These are phyloP conservation scores for Mucor lusitanicus DNA, from an alignment of 371 early-diverging fungal genomes.

Conservation along the genomic window DNA sequence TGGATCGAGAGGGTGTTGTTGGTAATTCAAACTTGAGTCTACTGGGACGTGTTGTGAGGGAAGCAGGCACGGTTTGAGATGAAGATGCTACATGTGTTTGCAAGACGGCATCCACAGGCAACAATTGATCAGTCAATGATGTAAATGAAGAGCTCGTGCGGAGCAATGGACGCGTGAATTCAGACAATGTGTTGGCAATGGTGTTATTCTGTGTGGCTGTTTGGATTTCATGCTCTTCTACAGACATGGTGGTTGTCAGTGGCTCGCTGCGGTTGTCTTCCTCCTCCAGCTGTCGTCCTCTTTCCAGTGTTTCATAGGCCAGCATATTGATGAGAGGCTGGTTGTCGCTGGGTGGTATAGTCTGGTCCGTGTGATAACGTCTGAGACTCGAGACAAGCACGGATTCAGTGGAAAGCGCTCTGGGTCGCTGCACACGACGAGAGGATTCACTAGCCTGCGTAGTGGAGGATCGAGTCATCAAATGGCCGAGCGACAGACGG, in stretches of 20 bases:
- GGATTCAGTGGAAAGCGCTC: slow-evolving; percentile 23
- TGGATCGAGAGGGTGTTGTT: slow-evolving; percentile 15
- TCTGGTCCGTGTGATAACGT: background rate
- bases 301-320: slow-evolving; percentile 12
- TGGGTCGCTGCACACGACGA: slow-evolving; percentile 7
- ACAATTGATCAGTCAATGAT: slow-evolving; percentile 22
- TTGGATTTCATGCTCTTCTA: background rate
- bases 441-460: background rate
- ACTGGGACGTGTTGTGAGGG: slow-evolving; percentile 1
- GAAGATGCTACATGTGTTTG: background rate
- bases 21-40: slow-evolving; percentile 24
- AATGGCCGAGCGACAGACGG: slow-evolving; percentile 21
- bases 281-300: slow-evolving; percentile 6
- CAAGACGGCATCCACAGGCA: slow-evolving; percentile 11
- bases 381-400: background rate
- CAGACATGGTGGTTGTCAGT: background rate
- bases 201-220: background rate
- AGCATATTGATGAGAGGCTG: slow-evolving; percentile 12
- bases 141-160: slow-evolving; percentile 23
- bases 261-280: background rate
- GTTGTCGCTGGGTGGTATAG: background rate
- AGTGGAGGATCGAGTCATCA: slow-evolving; percentile 6
- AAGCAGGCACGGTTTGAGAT: background rate
- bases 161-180: slow-evolving; percentile 9
- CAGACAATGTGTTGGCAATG: background rate